Evolutionary conservation across 1,139 yeast genomes (phyloP).

Genomic region (Diutina sp.): DNA sequence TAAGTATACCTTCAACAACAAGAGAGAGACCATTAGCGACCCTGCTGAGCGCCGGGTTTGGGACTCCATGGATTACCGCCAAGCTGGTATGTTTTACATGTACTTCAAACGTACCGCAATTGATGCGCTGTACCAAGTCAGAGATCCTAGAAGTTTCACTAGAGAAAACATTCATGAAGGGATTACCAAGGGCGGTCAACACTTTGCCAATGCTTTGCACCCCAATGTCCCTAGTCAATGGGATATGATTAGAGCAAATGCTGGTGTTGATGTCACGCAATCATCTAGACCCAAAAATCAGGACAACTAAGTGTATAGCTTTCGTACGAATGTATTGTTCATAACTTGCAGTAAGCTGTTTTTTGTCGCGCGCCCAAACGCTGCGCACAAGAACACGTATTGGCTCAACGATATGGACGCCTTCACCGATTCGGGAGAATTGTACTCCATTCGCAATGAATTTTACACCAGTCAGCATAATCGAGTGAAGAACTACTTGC

Average conservation of each 20-base stretch:
- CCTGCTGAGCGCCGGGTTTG: slow-evolving; percentile 17
- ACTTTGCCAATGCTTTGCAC: slow-evolving; percentile 1
- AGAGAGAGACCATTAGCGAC: slow-evolving; percentile 6
- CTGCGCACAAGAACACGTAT: background rate
- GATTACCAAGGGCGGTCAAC: background rate
- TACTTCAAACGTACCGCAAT: slow-evolving; percentile 22
- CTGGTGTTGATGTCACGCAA: background rate
- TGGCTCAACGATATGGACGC: background rate
- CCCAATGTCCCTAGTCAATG: background rate
- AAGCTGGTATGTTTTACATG: slow-evolving; percentile 21
- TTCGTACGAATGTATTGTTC: background rate
- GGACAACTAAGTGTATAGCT: background rate
- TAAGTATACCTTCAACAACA: slow-evolving; percentile 13
- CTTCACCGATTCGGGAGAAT: slow-evolving; percentile 11
- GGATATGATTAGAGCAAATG: slow-evolving; percentile 1
- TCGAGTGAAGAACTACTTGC: slow-evolving; percentile 19
- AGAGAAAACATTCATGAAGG: slow-evolving; percentile 14
- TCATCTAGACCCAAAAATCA: background rate
- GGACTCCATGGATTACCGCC: slow-evolving; percentile 26
- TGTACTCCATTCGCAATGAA: slow-evolving; percentile 31
- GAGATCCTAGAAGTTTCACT: slow-evolving; percentile 24
- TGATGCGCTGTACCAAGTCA: slow-evolving; percentile 21
- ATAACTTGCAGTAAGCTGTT: background rate
- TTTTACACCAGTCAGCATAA: slow-evolving; percentile 34
- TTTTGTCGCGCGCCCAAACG: background rate